Base-by-base conservation (phyloP, 495 filamentous ascomycete genomes). In the Staphylotrichum tortipilum region DNA sequence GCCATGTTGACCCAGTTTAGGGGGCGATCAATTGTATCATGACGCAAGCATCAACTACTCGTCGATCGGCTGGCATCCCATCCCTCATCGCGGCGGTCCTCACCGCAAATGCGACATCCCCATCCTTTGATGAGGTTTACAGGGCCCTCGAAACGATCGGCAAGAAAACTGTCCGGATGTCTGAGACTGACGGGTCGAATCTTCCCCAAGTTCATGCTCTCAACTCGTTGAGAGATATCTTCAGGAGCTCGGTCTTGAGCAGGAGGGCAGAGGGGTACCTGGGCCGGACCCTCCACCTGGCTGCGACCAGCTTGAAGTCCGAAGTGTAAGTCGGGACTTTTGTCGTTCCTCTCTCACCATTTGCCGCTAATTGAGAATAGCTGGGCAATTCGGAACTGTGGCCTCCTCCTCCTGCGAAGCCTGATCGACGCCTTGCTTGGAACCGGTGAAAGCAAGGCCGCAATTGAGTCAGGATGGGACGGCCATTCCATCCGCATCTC, bases 301-400 rank as follows among this genome's bases (percentile, higher is more conserved):
- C 88, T 7, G 84, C 85, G 11, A 71, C 75, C 28, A 84, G 81
- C 50, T 72, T 97, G 6, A 82, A 74, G 44, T 82, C 78, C 9
- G 69, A 78, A 66, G 41, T 78, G 77, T 61, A 75, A 82, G 83
- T 79, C 57, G n/a, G 15, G 0, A 15, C 0, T 3, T 2, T 22
- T 17, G 21, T 1, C 2, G 4, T 2, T 23, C 9, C 15, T 30
- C 4, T 43, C 21, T 52, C 64, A 23, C 8, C 7, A 39, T 37
- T 21, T n/a, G n/a, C n/a, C n/a, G 39, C 59, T 66, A 47, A 67
- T 19, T 30, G 30, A 22, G 12, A 19, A 2, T 30, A 90, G 85
- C 28, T 98, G 92, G 92, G 83, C 89, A 2, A 87, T 98, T 52
- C 80, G 89, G 1, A 98, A 98, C 57, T 94, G 87, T 47, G 88